Base-by-base conservation (phyloP, 1,284 basidiomycete genomes). In the Ustilago tritici region DNA sequence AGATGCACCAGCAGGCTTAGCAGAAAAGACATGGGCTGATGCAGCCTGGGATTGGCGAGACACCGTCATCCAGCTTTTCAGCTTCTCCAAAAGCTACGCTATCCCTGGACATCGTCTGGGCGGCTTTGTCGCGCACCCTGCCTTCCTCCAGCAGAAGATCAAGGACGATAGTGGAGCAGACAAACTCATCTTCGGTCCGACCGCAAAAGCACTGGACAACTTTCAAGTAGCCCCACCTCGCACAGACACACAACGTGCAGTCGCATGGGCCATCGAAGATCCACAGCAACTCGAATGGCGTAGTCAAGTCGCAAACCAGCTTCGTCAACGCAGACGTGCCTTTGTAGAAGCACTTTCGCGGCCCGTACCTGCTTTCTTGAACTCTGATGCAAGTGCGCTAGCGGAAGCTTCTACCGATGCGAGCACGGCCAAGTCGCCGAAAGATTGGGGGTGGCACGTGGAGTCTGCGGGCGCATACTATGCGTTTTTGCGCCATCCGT, bases 101-200 rank as follows among this genome's bases (percentile, higher is more conserved):
- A 90, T 96, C 50, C 94, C 94, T 0, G 94, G 94, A 0, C 92
- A 94, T 85, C 90, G 94, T 15, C 89, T 95, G 0, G 94, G 94
- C 1, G 89, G 90, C 5, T 89, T 95, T 69, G 89, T 91, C n/a
- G 91, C 92, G 0, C 89, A 91, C 0, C 89, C 91, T 0, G 78
- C 85, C 0, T 87, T 95, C 57, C 87, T 93, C 9, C 65, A 74
- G 53, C 73, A 70, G 23, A 55, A 31, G 28, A 46, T 41, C 19
- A 57, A 47, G 8, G 61, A 66, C n/a, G 55, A 35, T 0, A 12
- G 32, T 0, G 77, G 67, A 0, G 75, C 87, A 6, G 87, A 90
- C 14, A 81, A 53, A 31, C 53, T 65, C 36, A n/a, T 54, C 10
- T 81, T 80, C 36, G 82, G 82, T 2, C 79, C 79, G 3, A 59